Evolutionary conservation across 1,284 basidiomycete species (phyloP), one percentile per base, ranked within the genome.

Genomic region (Puccinia hordei): DNA sequence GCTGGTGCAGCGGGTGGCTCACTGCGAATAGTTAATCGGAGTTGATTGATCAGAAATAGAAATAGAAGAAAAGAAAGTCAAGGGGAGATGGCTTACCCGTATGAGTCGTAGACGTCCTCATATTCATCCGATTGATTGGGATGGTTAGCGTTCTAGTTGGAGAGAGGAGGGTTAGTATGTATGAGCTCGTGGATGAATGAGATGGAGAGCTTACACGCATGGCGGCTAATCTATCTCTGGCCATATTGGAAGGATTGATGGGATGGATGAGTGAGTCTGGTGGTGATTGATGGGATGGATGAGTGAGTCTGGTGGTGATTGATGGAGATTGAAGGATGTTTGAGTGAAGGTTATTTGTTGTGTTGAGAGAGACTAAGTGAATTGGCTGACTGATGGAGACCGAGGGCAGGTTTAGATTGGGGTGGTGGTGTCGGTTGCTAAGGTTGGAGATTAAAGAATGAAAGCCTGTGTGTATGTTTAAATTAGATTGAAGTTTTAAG

Each of bases 181-280:
- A 55, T 57, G 35, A 61, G 76, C 24, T 4, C 44, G 38, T 35
- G 66, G 53, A 27, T 19, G n/a, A 30, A 61, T 35, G 53, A 13
- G 33, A 24, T 27, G 19, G 24, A 4, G 19, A 30, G 33, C 63
- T 66, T 35, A 69, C 65, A 41, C 65, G 33, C 30, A 78, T 61
- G 4, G 66, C 66, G 35, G 76, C 76, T 38, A 78, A 49, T 71
- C 76, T 78, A 35, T 78, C 55, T 57, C 76, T 24, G 41, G 76
- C 76, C 76, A 78, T 78, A 35, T 15, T 55, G 46, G 24, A 68
- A 41, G 44, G 24, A 24, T 3, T 65, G 68, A 51, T 44, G 13
- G 27, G 44, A 4, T 27, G 19, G 19, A 13, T 24, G 35, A 6
- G 35, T 12, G 63, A 15, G 8, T 5, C 2, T 49, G 46, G 17